These are phyloP conservation scores for Bipolaris zeicola DNA, from an alignment of 2,329 filamentous ascomycete species.

Conservation along the genomic window DNA sequence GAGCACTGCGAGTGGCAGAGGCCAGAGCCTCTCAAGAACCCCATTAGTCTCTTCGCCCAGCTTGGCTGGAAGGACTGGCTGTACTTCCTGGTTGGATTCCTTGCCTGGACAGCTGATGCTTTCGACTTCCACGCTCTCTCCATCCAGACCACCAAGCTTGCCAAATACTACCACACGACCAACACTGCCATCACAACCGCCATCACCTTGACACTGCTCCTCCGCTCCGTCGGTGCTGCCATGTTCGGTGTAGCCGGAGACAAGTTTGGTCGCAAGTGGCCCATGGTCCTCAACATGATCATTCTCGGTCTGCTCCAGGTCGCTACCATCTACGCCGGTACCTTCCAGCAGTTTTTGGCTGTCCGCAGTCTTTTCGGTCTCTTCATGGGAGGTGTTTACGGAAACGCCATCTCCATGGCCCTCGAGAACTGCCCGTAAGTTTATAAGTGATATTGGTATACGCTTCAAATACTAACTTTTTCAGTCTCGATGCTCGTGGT, in stretches of 20 bases:
- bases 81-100: constrained; percentile 74
- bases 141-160: constrained; percentile 76
- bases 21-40: constrained; percentile 71
- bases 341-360: constrained; percentile 75
- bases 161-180: constrained; percentile 62
- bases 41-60: constrained; percentile 69
- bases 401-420: constrained; percentile 78
- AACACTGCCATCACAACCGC: constrained; percentile 75
- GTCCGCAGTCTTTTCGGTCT: constrained; percentile 75
- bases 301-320: constrained; percentile 73
- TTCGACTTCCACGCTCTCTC: constrained; percentile 84
- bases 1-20: constrained; percentile 69
- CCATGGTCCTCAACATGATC: constrained; percentile 81
- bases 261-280: constrained; percentile 81
- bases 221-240: constrained; percentile 76
- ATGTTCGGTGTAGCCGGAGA: constrained; percentile 79
- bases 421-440: constrained; percentile 72
- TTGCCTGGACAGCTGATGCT: constrained; percentile 79
- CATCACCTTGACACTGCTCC: constrained; percentile 75
- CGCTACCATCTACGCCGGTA: constrained; percentile 76
- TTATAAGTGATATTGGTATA: not conserved
- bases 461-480: not conserved
- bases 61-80: constrained; percentile 71
- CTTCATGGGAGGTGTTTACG: constrained; percentile 82
- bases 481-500: constrained; percentile 66